Evolutionary conservation across 108 stramenopile genomes (phyloP).

Genomic region (Stephanodiscus minutulus): DNA sequence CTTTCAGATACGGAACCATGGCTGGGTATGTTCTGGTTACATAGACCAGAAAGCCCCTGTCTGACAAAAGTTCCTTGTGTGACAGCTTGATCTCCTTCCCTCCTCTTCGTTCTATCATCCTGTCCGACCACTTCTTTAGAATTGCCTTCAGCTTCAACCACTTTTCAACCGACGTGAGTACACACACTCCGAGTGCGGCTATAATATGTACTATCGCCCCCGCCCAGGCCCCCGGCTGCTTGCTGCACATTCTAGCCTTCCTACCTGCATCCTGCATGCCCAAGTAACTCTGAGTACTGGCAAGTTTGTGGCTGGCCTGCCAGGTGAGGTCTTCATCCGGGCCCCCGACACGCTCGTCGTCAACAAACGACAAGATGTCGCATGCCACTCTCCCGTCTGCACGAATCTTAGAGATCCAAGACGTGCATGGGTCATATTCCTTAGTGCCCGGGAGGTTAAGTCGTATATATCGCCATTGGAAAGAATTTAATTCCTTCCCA

Average conservation of each 20-base stretch:
- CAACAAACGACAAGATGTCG: conserved; percentile 38
- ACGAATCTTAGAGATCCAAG: conserved; percentile 43
- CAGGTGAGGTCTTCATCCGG: conserved; percentile 10
- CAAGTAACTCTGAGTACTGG: conserved; percentile 18
- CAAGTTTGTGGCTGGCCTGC: conserved; percentile 7
- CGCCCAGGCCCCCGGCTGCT: conserved; percentile 56
- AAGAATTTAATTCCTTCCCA: conserved; percentile 27
- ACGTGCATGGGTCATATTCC: conserved; percentile 28
- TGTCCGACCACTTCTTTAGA: conserved; percentile 12
- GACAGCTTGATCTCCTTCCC: neutral
- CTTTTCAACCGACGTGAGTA: conserved; percentile 32
- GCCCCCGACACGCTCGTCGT: conserved; percentile 32
- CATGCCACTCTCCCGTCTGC: conserved; percentile 43
- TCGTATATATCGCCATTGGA: conserved; percentile 31
- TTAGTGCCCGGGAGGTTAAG: conserved; percentile 49
- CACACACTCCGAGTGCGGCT: conserved; percentile 14
- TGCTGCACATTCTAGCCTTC: conserved; percentile 21
- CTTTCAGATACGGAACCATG: conserved; percentile 53
- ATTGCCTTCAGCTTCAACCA: conserved; percentile 28
- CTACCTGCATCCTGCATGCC: conserved; percentile 54
- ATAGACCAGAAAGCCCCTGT: conserved; percentile 53
- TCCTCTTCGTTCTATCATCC: too few species aligned
- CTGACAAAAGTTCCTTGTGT: conserved; percentile 26
- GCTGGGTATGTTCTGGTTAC: conserved; percentile 36
- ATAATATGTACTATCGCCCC: conserved; percentile 26